phyloP scores from a whole-genome alignment of 1,284 basidiomycete genomes.

The Ganoderma boninense region DNA sequence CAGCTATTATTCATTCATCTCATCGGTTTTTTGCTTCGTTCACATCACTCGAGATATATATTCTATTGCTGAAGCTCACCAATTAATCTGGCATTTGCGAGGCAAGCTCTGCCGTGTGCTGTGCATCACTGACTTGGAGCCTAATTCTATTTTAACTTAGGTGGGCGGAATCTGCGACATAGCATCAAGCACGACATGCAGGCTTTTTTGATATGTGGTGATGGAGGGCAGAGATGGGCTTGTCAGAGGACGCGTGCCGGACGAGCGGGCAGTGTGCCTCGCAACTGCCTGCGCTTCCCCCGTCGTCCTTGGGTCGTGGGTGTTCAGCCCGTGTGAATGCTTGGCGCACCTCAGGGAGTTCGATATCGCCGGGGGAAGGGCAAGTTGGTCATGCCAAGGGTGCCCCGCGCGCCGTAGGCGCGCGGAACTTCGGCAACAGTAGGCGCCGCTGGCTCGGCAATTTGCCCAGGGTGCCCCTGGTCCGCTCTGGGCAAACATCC shows the following conservation, averaged over 20 bases:
- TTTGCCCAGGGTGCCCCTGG: too few species aligned
- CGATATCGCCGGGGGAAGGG: background rate
- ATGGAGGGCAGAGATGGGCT: background rate
- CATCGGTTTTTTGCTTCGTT: conserved; percentile 18
- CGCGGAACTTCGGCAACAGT: too few species aligned
- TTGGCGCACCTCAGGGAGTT: background rate
- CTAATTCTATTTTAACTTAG: background rate
- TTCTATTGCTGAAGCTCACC: conserved; percentile 34
- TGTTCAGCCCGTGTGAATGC: background rate
- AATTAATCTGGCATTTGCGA: conserved; percentile 29
- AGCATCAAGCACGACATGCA: background rate
- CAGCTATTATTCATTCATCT: conserved; percentile 22
- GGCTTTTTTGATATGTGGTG: background rate
- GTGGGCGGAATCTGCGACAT: background rate
- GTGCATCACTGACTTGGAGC: background rate
- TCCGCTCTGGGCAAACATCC: too few species aligned
- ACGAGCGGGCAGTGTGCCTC: background rate
- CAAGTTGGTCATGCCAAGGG: too few species aligned
- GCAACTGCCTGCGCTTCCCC: background rate
- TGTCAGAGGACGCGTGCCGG: background rate
- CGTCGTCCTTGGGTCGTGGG: background rate
- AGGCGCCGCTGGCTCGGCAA: too few species aligned
- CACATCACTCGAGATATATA: conserved; percentile 25
- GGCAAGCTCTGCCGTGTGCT: conserved; percentile 3
- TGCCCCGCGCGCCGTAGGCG: too few species aligned